Conservation (phyloP, 495 filamentous ascomycete genomes). For the Terfezia boudieri region DNA sequence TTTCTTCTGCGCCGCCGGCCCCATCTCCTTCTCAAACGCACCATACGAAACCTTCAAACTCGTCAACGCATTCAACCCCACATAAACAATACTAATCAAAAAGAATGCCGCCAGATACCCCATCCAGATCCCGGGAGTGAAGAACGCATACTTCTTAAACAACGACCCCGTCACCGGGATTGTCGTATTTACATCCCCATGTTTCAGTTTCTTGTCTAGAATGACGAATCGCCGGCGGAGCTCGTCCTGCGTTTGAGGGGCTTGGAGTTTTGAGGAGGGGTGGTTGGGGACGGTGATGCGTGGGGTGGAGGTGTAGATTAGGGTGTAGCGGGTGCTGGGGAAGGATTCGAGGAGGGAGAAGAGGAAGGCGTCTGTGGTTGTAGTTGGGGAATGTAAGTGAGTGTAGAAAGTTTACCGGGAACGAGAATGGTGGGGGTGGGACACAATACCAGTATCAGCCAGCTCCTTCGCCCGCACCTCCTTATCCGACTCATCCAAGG, state of each 20-base stretch:
- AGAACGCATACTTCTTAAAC: slow-evolving; percentile 81
- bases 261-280: background rate
- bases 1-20: slow-evolving; percentile 61
- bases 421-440: background rate
- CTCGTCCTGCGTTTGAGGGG: background rate
- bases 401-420: background rate
- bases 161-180: slow-evolving; percentile 28
- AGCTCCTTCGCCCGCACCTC: background rate
- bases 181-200: background rate
- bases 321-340: slow-evolving; percentile 32
- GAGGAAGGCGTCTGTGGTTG: slow-evolving; percentile 33
- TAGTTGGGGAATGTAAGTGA: background rate
- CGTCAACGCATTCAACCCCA: slow-evolving; percentile 49
- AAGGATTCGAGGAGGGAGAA: slow-evolving; percentile 28
- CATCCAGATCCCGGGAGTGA: slow-evolving; percentile 77
- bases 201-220: background rate
- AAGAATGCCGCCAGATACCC: slow-evolving; percentile 43
- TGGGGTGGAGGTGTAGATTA: slow-evolving; percentile 38
- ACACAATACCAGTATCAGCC: background rate
- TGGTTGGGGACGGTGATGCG: slow-evolving; percentile 2
- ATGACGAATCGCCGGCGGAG: background rate
- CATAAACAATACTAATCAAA: slow-evolving; percentile 50
- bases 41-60: slow-evolving; percentile 77
- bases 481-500: background rate
- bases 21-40: slow-evolving; percentile 91